Conservation (phyloP, 306 rosid species). For the Senna siamea region DNA sequence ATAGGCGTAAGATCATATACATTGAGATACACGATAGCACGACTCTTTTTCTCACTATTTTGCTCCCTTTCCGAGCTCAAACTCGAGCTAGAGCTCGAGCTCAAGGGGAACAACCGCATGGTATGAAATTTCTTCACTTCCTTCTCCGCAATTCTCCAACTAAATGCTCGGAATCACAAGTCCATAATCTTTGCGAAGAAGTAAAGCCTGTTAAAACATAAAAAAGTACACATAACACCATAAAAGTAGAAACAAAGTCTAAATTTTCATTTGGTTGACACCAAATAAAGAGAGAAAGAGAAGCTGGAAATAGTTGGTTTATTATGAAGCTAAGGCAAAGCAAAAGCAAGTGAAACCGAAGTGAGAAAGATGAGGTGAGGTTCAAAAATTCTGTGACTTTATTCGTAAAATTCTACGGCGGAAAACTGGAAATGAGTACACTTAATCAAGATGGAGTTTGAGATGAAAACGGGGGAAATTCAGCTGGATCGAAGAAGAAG, state of each 20-base stretch:
- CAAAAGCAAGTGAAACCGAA: not conserved
- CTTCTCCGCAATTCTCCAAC: constrained; percentile 35
- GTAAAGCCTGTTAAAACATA: constrained; percentile 25
- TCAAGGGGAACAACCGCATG: constrained; percentile 67
- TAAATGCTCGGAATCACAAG: constrained; percentile 41
- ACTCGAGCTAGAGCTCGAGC: constrained; percentile 8
- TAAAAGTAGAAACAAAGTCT: not conserved
- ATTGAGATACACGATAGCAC: constrained; percentile 68
- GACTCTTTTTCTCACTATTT: constrained; percentile 39
- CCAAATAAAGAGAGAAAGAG: not conserved
- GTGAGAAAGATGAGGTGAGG: constrained; percentile 19
- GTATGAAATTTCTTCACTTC: constrained; percentile 37
- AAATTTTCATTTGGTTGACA: constrained; percentile 5
- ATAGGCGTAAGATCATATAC: constrained; percentile 92
- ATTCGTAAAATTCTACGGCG: not conserved
- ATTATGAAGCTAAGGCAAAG: not conserved
- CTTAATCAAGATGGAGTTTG: not conserved
- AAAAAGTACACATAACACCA: not conserved
- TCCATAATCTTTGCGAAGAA: constrained; percentile 43
- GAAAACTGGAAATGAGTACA: not conserved
- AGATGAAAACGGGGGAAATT: not conserved
- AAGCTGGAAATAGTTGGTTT: constrained; percentile 18
- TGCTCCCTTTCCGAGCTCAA: constrained; percentile 45
- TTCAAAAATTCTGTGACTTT: not conserved
- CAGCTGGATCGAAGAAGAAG: constrained; percentile 21